Percentiles rank a stretch among this genome's conserved stretches.
phyloP scores from a whole-genome alignment of 768 basidiomycete species.

The Lactifluus pinguis region DNA sequence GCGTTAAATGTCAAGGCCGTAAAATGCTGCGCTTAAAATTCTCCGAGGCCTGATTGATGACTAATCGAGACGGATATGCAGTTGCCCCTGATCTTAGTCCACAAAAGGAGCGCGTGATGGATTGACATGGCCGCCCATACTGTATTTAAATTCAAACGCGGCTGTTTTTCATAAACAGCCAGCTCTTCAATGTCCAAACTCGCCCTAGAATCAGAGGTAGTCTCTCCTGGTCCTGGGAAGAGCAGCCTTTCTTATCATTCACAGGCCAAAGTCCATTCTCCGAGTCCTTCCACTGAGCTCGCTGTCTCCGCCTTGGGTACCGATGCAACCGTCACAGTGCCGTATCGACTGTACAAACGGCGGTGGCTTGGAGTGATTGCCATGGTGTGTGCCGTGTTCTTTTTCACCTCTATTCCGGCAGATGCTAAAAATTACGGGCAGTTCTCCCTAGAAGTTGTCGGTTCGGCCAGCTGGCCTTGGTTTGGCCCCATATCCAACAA shows the following conservation, averaged over 20 bases:
- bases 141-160: no score
- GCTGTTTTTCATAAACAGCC: not conserved
- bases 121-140: no score
- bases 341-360: slow-evolving; percentile 58
- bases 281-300: not conserved
- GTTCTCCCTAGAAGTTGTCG: slow-evolving; percentile 51
- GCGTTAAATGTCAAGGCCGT: not conserved
- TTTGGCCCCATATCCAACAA: slow-evolving; percentile 75
- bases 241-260: no score
- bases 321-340: not conserved
- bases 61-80: not conserved
- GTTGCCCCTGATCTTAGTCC: no score
- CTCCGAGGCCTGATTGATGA: not conserved
- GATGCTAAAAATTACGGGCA: slow-evolving; percentile 20
- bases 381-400: slow-evolving; percentile 35
- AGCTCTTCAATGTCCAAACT: not conserved
- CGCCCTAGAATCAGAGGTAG: not conserved
- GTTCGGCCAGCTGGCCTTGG: slow-evolving; percentile 67
- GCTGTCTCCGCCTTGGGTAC: not conserved
- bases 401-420: not conserved
- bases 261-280: not conserved
- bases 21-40: no score
- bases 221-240: not conserved
- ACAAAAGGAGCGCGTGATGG: no score
- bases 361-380: slow-evolving; percentile 59